phyloP scores from a whole-genome alignment of 2,329 filamentous ascomycete genomes.

The Penicillium thymicola region DNA sequence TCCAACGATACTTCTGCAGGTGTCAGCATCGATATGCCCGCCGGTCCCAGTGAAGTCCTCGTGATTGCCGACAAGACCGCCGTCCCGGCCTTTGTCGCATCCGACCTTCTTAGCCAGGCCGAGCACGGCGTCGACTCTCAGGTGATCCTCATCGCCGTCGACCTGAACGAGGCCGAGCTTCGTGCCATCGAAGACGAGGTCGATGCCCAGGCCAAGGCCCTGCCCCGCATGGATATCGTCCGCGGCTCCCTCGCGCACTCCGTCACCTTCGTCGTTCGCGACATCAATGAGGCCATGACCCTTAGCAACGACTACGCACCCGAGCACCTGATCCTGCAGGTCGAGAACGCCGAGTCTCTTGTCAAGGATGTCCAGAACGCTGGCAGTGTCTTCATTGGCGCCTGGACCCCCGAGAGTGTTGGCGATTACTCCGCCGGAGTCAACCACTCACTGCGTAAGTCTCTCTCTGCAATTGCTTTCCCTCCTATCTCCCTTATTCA shows the following conservation, averaged over 20 bases:
- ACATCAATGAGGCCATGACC: constrained; percentile 68
- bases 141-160: constrained; percentile 84
- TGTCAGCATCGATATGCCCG: constrained; percentile 97
- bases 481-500: background rate
- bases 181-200: constrained; percentile 87
- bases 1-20: constrained; percentile 95
- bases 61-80: constrained; percentile 85
- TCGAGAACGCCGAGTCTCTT: constrained; percentile 69
- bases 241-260: constrained; percentile 87
- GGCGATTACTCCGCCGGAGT: constrained; percentile 98
- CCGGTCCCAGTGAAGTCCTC: constrained; percentile 93
- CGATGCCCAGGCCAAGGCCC: constrained; percentile 76
- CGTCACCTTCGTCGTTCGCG: constrained; percentile 73
- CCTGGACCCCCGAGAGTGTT: constrained; percentile 96
- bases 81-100: constrained; percentile 92
- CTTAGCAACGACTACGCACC: constrained; percentile 94
- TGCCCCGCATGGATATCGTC: constrained; percentile 91
- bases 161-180: constrained; percentile 69
- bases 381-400: constrained; percentile 90
- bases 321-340: constrained; percentile 91
- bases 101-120: constrained; percentile 89
- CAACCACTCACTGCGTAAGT: constrained; percentile 94
- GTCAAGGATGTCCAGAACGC: constrained; percentile 85
- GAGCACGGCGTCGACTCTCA: constrained; percentile 97
- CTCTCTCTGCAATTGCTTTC: background rate